Base-by-base conservation (phyloP, 2,329 filamentous ascomycete species). In the Pyricularia pennisetigena region DNA sequence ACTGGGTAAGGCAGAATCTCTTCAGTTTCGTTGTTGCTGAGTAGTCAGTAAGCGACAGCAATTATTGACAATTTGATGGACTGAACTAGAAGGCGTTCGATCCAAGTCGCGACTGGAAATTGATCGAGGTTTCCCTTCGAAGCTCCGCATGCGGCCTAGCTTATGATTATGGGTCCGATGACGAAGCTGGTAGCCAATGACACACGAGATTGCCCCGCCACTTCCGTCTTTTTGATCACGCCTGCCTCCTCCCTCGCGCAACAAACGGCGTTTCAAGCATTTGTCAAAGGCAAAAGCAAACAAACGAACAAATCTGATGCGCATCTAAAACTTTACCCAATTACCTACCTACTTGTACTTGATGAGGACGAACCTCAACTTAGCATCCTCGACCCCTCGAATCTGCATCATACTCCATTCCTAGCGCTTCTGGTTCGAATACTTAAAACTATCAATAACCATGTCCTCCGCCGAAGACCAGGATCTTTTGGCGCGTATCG, bases 401-500 rank as follows among this genome's bases (percentile, higher is more conserved):
- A 54, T 54, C 41, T 54, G 41, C 20, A 54, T 9, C 41, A 54
- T 54, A 54, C 3, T 54, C 20, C n/a, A n/a, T 16, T 10, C 8
- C 41, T 54, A 54, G 41, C 20, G 41, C 8, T 54, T 9, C 41
- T 54, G 20, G 16, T 54, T 54, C 4, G 14, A 20, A 14, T 28
- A 28, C 59, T 28, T 28, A 28, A 26, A 10, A 7, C 59, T 12
- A 26, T 62, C 24, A 26, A 28, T 62, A 62, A 67, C 57, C 24
- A 73, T 84, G 81, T 78, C 81, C 12, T 77, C 80, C 9, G 26
- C 57, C 67, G 82, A 85, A 73, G 81, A 86, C 68, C 81, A 81
- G 73, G 82, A 84, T 69, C 76, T 87, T 71, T 76, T 85, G 73
- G 84, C 82, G 67, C 80, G 80, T 71, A 88, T 88, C 74, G 78